Evolutionary conservation across 78 protist genomes (phyloP).

Genomic region (Dictyostelium brefeldianum): DNA sequence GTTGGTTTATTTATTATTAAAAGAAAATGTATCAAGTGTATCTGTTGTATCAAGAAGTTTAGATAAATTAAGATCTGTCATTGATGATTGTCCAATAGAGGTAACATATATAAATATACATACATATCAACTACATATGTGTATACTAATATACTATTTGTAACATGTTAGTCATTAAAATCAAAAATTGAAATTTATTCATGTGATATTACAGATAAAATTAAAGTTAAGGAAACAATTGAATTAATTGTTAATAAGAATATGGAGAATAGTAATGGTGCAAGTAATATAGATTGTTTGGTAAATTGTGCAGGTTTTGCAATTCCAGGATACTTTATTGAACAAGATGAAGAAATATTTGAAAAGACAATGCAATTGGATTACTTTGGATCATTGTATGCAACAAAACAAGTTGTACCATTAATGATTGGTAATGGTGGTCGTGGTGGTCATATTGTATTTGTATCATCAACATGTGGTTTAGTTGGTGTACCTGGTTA

Average conservation of each 20-base stretch:
- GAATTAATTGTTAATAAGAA: not conserved
- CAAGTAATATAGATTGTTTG: constrained; percentile 45
- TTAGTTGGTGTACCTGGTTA: constrained; percentile 65
- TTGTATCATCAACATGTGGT: constrained; percentile 67
- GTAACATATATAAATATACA: not conserved
- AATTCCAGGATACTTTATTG: constrained; percentile 64
- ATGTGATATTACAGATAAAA: constrained; percentile 62
- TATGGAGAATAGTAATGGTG: not conserved
- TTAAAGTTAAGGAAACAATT: constrained; percentile 16
- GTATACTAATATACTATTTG: not conserved
- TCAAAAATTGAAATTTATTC: constrained; percentile 15
- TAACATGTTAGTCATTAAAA: constrained; percentile 4
- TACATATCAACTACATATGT: not conserved
- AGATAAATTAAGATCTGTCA: constrained; percentile 27
- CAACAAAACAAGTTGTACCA: constrained; percentile 45
- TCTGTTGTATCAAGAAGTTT: constrained; percentile 57
- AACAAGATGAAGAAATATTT: constrained; percentile 43
- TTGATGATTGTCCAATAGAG: constrained; percentile 37
- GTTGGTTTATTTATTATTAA: constrained; percentile 36
- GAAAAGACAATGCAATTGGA: constrained; percentile 60
- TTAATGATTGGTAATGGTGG: constrained; percentile 69
- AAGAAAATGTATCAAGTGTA: constrained; percentile 10
- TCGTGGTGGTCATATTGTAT: constrained; percentile 51
- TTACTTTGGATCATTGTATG: constrained; percentile 56
- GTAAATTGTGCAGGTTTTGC: constrained; percentile 68